Percentiles rank a stretch among this genome's conserved stretches.
phyloP scores from a whole-genome alignment of 306 rosid species.

The Cucurbita argyrosperma region DNA sequence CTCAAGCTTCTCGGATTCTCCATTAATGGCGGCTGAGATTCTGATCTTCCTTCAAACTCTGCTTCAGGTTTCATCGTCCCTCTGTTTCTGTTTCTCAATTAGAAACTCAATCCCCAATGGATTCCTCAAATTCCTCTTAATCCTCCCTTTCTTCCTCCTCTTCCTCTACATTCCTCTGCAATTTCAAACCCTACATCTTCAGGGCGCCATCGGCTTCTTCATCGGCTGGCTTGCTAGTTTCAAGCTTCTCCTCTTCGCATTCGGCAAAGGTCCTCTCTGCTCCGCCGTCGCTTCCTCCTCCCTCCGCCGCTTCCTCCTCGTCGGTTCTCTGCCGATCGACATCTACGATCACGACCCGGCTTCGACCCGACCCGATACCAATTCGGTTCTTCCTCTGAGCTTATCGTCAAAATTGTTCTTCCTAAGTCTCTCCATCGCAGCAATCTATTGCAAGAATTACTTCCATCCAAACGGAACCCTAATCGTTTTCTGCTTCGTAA shows the following conservation, averaged over 20 bases:
- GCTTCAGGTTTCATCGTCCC: conserved; percentile 13
- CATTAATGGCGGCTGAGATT: conserved; percentile 21
- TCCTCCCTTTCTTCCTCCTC: conserved; percentile 23
- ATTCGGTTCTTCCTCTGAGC: conserved; percentile 15
- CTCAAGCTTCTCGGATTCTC: background rate
- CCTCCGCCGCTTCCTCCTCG: conserved; percentile 27
- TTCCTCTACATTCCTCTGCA: conserved; percentile 37
- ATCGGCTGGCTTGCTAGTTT: conserved; percentile 31
- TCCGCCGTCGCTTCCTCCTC: conserved; percentile 26
- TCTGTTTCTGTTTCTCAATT: conserved; percentile 14
- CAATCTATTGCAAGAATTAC: background rate
- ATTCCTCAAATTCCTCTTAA: background rate
- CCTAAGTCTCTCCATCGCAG: background rate
- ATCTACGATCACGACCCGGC: conserved; percentile 12
- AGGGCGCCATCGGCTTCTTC: conserved; percentile 19
- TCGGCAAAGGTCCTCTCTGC: conserved; percentile 21
- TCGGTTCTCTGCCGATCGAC: conserved; percentile 60
- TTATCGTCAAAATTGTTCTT: background rate
- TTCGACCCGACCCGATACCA: conserved; percentile 13
- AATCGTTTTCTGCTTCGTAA: conserved; percentile 24
- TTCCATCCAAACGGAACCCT: conserved; percentile 25
- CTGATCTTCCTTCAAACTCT: conserved; percentile 15
- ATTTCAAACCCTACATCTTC: conserved; percentile 19
- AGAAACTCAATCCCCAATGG: conserved; percentile 16
- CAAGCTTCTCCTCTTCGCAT: conserved; percentile 35